Conservation (phyloP, 108 stramenopile species). For the Seminavis robusta region DNA sequence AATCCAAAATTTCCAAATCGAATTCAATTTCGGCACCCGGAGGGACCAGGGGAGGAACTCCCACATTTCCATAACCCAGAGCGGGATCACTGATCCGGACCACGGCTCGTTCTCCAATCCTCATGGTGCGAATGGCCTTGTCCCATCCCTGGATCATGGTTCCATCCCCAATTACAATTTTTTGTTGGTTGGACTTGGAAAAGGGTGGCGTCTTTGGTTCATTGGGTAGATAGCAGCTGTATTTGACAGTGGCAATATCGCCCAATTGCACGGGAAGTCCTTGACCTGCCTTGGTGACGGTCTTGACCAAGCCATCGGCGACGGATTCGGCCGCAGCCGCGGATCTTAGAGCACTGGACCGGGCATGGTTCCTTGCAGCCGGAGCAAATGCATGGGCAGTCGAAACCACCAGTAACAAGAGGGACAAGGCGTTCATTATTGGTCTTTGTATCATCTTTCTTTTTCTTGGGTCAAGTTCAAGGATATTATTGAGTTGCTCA, state of each 20-base stretch:
- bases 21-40: conserved; percentile 56
- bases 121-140: conserved; percentile 61
- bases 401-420: too few species aligned
- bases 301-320: conserved; percentile 34
- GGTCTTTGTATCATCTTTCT: too few species aligned
- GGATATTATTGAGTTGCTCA: too few species aligned
- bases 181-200: conserved; percentile 32
- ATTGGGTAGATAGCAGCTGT: conserved; percentile 34
- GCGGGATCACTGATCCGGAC: conserved; percentile 61
- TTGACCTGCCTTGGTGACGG: conserved; percentile 25
- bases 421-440: too few species aligned
- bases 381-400: background rate
- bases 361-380: background rate
- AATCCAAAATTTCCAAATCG: conserved; percentile 60
- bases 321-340: conserved; percentile 1
- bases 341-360: background rate
- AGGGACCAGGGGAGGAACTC: conserved; percentile 61
- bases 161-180: conserved; percentile 62
- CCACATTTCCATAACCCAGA: conserved; percentile 62
- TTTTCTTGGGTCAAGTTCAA: too few species aligned
- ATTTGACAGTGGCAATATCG: conserved; percentile 54
- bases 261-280: conserved; percentile 17
- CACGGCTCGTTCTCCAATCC: conserved; percentile 61
- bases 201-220: conserved; percentile 14
- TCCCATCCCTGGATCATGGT: conserved; percentile 84